Evolutionary conservation across 1,284 basidiomycete species (phyloP), one percentile per base, ranked within the genome.

Genomic region (Puccinia hordei): DNA sequence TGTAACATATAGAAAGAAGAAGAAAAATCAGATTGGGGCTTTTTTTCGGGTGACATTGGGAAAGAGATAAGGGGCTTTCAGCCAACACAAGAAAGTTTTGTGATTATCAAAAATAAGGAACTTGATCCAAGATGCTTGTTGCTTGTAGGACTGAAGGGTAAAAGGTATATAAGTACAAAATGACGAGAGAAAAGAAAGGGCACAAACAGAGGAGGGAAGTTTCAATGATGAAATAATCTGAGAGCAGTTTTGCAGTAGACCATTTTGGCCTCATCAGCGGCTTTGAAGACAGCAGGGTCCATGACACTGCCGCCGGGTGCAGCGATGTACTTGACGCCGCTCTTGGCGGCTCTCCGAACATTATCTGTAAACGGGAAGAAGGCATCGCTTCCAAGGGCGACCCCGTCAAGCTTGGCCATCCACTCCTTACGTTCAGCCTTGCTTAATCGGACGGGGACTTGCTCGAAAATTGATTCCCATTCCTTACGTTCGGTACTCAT

Each of bases 311-410:
- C 96, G 77, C 92, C 92, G 0, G 96, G 95, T 4, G 97, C 97
- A 41, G 93, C 95, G 80, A 99, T 89, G 87, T 96, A 98, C 85
- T 88, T 90, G 72, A 94, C 94, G 0, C 96, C 96, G 82, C 93
- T 95, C 88, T 93, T 92, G 86, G 90, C 89, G 73, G 93, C 94
- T 80, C 96, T 89, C 86, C 98, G 92, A 59, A 99, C 96, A 85
- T 99, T 99, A 87, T 99, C 97, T 10, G 95, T 91, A 91, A 99
- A 99, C 55, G 96, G 96, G 93, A 99, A 99, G 89, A 99, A 99
- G 81, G 96, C 96, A 84, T 99, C 97, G 82, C 92, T 94, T 51
- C 93, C 93, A 86, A 95, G 95, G 9, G 92, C 91, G 71, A 99
- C 96, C 49, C 90, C 92, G 76, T 91, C 90, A 81, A 97, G 87